Percentiles rank a stretch among this genome's conserved stretches.
These are phyloP conservation scores for Austroboletus festivus DNA, from an alignment of 768 basidiomycete genomes.

Conservation along the genomic window DNA sequence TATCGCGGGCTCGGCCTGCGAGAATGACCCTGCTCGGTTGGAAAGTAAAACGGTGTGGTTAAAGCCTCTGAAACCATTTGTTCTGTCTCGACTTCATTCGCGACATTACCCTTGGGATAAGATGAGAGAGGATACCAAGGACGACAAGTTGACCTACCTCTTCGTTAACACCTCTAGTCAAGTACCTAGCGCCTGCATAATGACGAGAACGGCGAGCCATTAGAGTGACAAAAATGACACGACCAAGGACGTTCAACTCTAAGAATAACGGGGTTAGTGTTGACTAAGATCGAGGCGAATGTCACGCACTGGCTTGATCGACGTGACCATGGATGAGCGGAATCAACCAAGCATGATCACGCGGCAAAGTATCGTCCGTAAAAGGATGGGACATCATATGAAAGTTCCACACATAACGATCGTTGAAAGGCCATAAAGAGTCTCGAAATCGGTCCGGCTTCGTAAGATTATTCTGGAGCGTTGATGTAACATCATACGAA, in stretches of 20 bases:
- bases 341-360: conserved; percentile 77
- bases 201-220: conserved; percentile 93
- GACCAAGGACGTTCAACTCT: conserved; percentile 90
- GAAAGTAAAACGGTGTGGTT: conserved; percentile 86
- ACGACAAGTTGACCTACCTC: conserved; percentile 46
- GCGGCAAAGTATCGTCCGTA: conserved; percentile 35
- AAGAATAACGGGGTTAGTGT: neutral
- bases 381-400: conserved; percentile 78
- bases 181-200: conserved; percentile 92
- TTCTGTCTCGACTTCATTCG: conserved; percentile 98
- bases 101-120: conserved; percentile 79
- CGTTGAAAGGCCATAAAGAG: conserved; percentile 69
- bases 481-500: conserved; percentile 96
- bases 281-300: neutral
- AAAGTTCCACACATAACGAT: conserved; percentile 94
- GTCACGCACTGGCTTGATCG: conserved; percentile 91
- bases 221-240: conserved; percentile 89
- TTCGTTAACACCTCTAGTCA: conserved; percentile 92
- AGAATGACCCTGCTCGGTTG: conserved; percentile 36
- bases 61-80: conserved; percentile 92
- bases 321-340: conserved; percentile 95
- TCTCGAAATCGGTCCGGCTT: conserved; percentile 43
- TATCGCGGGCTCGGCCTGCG: conserved; percentile 78
- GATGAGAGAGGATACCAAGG: neutral
- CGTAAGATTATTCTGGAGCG: conserved; percentile 87